phyloP scores from a whole-genome alignment of 1,284 basidiomycete species.

The Trichosporon asahii region DNA sequence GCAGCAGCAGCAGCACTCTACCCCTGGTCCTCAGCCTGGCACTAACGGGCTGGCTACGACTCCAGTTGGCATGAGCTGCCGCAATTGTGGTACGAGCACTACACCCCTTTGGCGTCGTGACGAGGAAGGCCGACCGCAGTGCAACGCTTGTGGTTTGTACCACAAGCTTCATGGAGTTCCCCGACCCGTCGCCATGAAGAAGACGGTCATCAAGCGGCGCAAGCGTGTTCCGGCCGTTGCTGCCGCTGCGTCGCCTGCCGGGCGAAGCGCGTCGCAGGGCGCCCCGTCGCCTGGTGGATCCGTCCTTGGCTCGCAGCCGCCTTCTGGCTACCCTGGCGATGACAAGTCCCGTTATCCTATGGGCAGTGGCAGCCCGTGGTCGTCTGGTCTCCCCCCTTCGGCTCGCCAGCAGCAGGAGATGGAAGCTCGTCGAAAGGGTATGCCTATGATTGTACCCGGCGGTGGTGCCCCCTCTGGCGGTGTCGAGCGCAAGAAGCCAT shows the following conservation, averaged over 20 bases:
- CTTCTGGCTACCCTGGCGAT: conserved; percentile 14
- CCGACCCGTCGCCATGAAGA: conserved; percentile 96
- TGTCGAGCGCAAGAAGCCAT: conserved; percentile 40
- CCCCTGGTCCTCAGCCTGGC: conserved; percentile 13
- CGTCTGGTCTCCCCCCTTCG: conserved; percentile 8
- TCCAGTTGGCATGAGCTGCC: conserved; percentile 76
- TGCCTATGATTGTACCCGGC: conserved; percentile 24
- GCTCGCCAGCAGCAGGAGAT: conserved; percentile 14
- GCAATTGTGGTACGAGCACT: conserved; percentile 88
- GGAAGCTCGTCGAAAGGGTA: conserved; percentile 27
- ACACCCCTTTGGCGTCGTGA: conserved; percentile 91
- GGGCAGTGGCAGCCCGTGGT: conserved; percentile 18
- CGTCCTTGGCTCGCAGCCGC: conserved; percentile 6
- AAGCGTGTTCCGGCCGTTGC: conserved; percentile 83
- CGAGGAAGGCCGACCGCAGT: conserved; percentile 73
- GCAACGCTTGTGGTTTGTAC: conserved; percentile 90
- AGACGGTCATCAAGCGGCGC: conserved; percentile 95
- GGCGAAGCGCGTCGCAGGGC: conserved; percentile 22
- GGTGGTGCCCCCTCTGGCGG: conserved; percentile 6
- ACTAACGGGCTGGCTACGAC: conserved; percentile 52
- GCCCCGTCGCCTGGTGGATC: neutral
- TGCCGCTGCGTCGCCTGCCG: conserved; percentile 19
- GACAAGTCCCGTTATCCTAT: conserved; percentile 22
- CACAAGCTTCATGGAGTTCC: conserved; percentile 97
- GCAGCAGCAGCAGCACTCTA: conserved; percentile 13